These are phyloP conservation scores for Leishmania tropica DNA, from an alignment of 208 protist species.

Conservation along the genomic window DNA sequence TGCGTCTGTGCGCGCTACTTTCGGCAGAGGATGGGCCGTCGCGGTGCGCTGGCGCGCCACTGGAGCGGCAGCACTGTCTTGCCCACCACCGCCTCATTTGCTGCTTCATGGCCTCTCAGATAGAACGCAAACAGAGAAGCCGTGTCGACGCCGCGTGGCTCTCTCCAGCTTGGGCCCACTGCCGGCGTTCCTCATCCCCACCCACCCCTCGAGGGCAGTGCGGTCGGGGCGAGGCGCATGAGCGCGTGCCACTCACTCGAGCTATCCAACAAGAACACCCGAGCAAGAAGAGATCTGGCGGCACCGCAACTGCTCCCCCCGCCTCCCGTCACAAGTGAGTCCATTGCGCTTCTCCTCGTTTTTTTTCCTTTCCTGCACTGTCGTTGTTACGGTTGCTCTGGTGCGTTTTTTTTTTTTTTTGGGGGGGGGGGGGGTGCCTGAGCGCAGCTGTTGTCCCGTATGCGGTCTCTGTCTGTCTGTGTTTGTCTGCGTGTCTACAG, in stretches of 20 bases:
- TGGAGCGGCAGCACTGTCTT: not conserved
- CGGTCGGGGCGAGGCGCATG: not conserved
- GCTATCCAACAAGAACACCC: not conserved
- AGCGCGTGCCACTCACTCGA: not conserved
- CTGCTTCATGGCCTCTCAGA: not conserved
- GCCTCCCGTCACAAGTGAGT: not conserved
- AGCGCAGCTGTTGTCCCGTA: not conserved
- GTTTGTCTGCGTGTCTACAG: no score
- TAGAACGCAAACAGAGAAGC: not conserved
- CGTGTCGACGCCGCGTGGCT: not conserved
- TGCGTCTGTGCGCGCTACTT: not conserved
- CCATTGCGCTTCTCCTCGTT: not conserved
- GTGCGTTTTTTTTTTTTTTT: not conserved
- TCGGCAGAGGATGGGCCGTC: not conserved
- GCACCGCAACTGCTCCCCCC: not conserved
- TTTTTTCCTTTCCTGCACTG: not conserved
- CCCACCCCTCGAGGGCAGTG: not conserved
- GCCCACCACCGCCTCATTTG: not conserved
- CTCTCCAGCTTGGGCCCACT: not conserved
- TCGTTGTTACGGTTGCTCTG: not conserved
- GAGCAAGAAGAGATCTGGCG: not conserved
- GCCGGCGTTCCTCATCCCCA: not conserved
- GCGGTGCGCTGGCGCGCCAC: not conserved
- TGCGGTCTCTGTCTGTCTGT: not conserved
- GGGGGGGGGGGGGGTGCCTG: not conserved